Percentiles rank a stretch among this genome's conserved stretches.
Conservation (phyloP, 1,284 basidiomycete genomes). For the Ganoderma sp. region DNA sequence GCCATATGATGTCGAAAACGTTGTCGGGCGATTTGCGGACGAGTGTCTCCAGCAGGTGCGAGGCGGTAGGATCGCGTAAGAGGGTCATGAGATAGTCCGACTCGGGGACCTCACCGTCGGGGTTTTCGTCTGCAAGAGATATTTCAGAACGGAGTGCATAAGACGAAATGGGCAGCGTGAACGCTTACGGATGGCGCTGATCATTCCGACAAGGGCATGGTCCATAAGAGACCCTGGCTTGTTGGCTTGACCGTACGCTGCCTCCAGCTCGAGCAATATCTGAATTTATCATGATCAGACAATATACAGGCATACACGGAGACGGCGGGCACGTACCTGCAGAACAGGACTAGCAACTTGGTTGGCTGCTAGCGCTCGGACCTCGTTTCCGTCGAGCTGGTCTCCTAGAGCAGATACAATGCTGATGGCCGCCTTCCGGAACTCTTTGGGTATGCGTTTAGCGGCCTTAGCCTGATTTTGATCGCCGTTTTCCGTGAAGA, state of each 20-base stretch:
- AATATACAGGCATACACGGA: background rate
- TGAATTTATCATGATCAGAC: conserved; percentile 39
- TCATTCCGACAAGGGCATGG: conserved; percentile 78
- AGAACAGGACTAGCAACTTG: conserved; percentile 83
- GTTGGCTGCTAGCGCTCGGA: conserved; percentile 81
- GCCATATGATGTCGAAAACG: conserved; percentile 78
- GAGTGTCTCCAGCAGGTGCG: conserved; percentile 85
- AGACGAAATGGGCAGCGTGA: conserved; percentile 1
- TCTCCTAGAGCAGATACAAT: conserved; percentile 63
- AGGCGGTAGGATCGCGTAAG: conserved; percentile 84
- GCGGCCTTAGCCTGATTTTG: conserved; percentile 44
- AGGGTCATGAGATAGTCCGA: conserved; percentile 83
- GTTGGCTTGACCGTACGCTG: conserved; percentile 63
- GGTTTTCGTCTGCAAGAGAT: conserved; percentile 44
- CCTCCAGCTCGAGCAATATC: conserved; percentile 83
- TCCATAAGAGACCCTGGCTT: conserved; percentile 81
- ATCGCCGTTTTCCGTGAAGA: conserved; percentile 59
- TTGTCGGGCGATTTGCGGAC: conserved; percentile 63
- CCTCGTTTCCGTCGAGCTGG: conserved; percentile 72
- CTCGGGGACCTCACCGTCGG: conserved; percentile 44
- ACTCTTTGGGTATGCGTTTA: conserved; percentile 54
- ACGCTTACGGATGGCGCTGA: conserved; percentile 67
- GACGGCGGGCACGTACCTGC: conserved; percentile 56
- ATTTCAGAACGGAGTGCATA: background rate
- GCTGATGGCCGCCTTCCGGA: conserved; percentile 54